Conservation (phyloP, 805 yeast genomes). For the Cyberlindnera maritima region DNA sequence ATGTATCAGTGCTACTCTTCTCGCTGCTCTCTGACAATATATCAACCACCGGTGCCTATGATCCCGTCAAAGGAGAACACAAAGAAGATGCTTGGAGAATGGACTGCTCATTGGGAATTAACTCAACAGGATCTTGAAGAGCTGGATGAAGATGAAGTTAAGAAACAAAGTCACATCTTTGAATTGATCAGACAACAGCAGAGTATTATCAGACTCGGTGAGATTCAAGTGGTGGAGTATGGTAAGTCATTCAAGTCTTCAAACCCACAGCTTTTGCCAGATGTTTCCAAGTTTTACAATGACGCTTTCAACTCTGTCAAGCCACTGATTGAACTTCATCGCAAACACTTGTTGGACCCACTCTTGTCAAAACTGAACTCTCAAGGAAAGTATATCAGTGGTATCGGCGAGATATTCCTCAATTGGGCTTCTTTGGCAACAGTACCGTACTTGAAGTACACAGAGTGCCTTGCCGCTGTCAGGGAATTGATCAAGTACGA, state of each 20-base stretch:
- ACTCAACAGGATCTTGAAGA: conserved; percentile 50
- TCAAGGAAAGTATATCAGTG: conserved; percentile 65
- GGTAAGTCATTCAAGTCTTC: conserved; percentile 42
- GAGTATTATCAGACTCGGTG: conserved; percentile 63
- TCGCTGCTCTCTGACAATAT: conserved; percentile 32
- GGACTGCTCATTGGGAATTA: conserved; percentile 68
- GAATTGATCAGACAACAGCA: conserved; percentile 74
- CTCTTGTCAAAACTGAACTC: conserved; percentile 52
- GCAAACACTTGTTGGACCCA: conserved; percentile 52
- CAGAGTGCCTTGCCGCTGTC: conserved; percentile 57
- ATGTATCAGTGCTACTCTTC: conserved; percentile 32
- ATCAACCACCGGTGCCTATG: conserved; percentile 23
- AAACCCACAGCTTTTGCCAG: conserved; percentile 42
- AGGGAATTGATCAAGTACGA: conserved; percentile 53
- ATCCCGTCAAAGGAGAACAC: conserved; percentile 17
- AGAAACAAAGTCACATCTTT: conserved; percentile 70
- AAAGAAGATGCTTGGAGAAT: conserved; percentile 40
- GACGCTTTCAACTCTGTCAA: conserved; percentile 57
- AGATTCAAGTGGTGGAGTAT: conserved; percentile 57
- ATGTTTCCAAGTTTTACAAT: conserved; percentile 53
- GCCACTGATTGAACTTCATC: conserved; percentile 55
- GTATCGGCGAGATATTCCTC: conserved; percentile 59
- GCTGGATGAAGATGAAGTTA: conserved; percentile 51
- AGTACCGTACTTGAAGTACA: conserved; percentile 54
- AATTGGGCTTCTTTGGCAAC: conserved; percentile 64